A percentile compares a stretch with the other conserved stretches of the same genome.
Evolutionary conservation across 768 basidiomycete species (phyloP).

Genomic region (Dioszegia hungarica): DNA sequence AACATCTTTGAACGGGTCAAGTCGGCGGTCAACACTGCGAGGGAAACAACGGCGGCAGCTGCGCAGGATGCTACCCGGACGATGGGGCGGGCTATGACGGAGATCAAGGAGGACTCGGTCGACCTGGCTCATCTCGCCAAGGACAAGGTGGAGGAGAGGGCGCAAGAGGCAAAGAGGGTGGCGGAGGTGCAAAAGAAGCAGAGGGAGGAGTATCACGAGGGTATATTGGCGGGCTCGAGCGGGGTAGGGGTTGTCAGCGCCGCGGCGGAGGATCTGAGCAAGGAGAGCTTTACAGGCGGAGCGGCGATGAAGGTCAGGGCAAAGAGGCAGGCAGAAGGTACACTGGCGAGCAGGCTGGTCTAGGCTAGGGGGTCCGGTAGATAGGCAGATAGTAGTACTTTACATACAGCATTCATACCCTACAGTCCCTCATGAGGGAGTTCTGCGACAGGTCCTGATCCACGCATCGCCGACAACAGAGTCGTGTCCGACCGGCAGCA

Average conservation of each 20-base stretch:
- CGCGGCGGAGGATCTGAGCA: conserved; percentile 5
- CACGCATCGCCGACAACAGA: no score
- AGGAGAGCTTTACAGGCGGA: conserved; percentile 19
- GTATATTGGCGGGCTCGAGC: neutral
- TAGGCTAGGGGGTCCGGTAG: neutral
- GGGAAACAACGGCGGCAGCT: neutral
- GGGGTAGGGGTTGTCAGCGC: neutral
- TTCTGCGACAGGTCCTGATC: no score
- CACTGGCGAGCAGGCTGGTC: conserved; percentile 9
- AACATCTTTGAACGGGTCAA: neutral
- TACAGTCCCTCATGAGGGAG: no score
- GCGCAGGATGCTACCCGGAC: conserved; percentile 3
- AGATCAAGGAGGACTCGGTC: conserved; percentile 2
- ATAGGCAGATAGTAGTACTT: neutral
- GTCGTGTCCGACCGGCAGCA: no score
- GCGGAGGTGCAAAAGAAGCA: neutral
- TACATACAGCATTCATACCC: no score
- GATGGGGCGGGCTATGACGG: neutral
- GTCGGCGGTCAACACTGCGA: neutral
- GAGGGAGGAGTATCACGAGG: conserved; percentile 5
- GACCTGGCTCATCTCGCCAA: conserved; percentile 2
- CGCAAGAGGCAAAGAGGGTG: neutral
- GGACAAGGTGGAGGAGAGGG: conserved; percentile 3
- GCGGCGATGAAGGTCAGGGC: conserved; percentile 9
- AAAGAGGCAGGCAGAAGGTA: conserved; percentile 11